Evolutionary conservation across 148 eudicot genomes (phyloP).

Genomic region (Bassia scoparia): DNA sequence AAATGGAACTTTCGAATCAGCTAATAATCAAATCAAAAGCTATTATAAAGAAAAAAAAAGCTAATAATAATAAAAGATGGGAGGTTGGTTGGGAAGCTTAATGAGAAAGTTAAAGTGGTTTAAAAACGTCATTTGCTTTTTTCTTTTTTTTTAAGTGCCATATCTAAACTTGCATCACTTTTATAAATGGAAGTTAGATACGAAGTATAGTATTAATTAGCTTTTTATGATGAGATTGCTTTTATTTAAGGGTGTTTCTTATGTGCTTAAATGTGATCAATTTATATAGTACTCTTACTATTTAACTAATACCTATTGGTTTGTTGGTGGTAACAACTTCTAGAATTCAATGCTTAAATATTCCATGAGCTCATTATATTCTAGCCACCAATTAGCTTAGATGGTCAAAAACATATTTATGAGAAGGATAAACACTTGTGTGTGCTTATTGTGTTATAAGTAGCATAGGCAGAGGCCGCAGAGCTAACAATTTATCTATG

Average conservation of each 20-base stretch:
- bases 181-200: background rate
- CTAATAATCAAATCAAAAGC: background rate
- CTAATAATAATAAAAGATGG: background rate
- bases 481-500: too few species aligned
- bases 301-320: background rate
- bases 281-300: background rate
- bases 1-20: slow-evolving; percentile 3
- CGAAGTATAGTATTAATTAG: background rate
- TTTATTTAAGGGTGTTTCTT: background rate
- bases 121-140: background rate
- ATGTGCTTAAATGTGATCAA: background rate
- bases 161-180: background rate
- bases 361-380: too few species aligned
- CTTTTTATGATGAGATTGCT: slow-evolving; percentile 4
- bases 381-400: too few species aligned
- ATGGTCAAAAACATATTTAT: too few species aligned
- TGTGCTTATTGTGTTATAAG: too few species aligned
- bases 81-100: background rate
- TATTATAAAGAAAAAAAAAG: background rate
- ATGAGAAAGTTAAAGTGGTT: background rate
- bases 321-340: background rate
- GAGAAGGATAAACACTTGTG: too few species aligned
- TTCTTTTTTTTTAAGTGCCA: background rate
- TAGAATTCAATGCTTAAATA: background rate
- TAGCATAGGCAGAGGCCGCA: too few species aligned